Evolutionary conservation across 2,329 filamentous ascomycete genomes (phyloP).

Genomic region (Cladophialophora psammophila): DNA sequence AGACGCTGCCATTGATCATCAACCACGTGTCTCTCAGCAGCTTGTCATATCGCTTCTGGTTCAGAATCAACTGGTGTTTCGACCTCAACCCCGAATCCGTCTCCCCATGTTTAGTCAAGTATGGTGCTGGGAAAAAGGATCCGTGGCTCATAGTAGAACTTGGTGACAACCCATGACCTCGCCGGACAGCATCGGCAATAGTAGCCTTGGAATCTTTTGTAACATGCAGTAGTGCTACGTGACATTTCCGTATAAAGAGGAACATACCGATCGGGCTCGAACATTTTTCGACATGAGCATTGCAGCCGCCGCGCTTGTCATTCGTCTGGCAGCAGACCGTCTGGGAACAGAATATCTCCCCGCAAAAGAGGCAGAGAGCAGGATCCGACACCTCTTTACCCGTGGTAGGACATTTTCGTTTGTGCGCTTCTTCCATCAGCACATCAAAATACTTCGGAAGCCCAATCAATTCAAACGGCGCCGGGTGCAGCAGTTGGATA

Average conservation of each 20-base stretch:
- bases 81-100: constrained; percentile 89
- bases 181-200: constrained; percentile 22
- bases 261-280: constrained; percentile 73
- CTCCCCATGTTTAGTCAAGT: constrained; percentile 95
- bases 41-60: constrained; percentile 91
- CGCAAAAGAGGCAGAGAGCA: constrained; percentile 91
- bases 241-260: constrained; percentile 96
- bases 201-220: constrained; percentile 33
- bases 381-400: constrained; percentile 92
- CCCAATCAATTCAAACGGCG: constrained; percentile 92
- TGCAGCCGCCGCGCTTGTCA: constrained; percentile 79
- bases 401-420: constrained; percentile 82
- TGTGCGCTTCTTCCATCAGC: constrained; percentile 89
- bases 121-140: constrained; percentile 85
- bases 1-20: constrained; percentile 76
- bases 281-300: constrained; percentile 80
- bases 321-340: constrained; percentile 83
- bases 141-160: constrained; percentile 58
- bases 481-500: constrained; percentile 75
- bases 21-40: constrained; percentile 83
- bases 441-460: constrained; percentile 91
- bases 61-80: constrained; percentile 87
- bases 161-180: constrained; percentile 17
- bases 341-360: constrained; percentile 95
- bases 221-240: constrained; percentile 80